phyloP scores from a whole-genome alignment of 192 early-diverging fungal species.

The Diversispora epigaea region DNA sequence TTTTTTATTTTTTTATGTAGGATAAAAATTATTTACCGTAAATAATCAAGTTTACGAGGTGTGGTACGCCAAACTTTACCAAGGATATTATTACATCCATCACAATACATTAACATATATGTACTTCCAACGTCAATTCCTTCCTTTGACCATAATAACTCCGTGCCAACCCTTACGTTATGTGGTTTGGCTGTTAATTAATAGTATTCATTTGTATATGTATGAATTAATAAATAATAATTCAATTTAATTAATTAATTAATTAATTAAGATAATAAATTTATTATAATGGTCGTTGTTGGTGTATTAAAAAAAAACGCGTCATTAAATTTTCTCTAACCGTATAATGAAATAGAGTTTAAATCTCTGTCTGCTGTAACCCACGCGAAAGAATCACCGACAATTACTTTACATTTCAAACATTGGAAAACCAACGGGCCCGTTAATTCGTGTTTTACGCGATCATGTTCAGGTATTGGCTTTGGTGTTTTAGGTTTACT shows the following conservation, averaged over 20 bases:
- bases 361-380: slow-evolving; percentile 20
- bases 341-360: slow-evolving; percentile 23
- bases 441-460: not conserved
- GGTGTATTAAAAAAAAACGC: not conserved
- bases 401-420: slow-evolving; percentile 24
- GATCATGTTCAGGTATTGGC: not conserved
- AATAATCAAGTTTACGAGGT: slow-evolving; percentile 32
- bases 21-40: slow-evolving; percentile 9
- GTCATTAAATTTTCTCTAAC: slow-evolving; percentile 4
- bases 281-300: not conserved
- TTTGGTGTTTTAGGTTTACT: not conserved
- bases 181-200: slow-evolving; percentile 32
- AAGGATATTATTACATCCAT: slow-evolving; percentile 13
- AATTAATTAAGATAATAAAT: too few species aligned
- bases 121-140: slow-evolving; percentile 32
- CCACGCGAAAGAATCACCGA: slow-evolving; percentile 31
- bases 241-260: not conserved
- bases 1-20: not conserved
- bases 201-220: too few species aligned
- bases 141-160: slow-evolving; percentile 19
- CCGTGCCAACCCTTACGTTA: slow-evolving; percentile 28
- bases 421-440: slow-evolving; percentile 34
- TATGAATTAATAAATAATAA: not conserved
- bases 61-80: slow-evolving; percentile 33
- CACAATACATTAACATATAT: slow-evolving; percentile 19